Percentiles rank a stretch among this genome's conserved stretches.
phyloP scores from a whole-genome alignment of 495 filamentous ascomycete genomes.

The Saxophila tyrrhenica region DNA sequence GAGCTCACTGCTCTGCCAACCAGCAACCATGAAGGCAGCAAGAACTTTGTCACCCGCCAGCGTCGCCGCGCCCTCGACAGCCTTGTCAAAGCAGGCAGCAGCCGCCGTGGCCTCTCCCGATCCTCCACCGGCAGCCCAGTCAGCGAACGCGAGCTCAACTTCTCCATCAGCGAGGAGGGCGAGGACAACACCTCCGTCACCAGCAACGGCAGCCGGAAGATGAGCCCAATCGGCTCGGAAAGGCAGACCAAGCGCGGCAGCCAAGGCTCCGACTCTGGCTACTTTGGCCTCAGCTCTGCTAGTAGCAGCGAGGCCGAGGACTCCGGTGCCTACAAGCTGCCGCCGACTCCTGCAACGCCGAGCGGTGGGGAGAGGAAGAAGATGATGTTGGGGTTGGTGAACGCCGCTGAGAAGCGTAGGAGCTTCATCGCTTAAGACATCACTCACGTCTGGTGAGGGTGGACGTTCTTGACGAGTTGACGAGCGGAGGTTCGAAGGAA shows the following conservation, averaged over 20 bases:
- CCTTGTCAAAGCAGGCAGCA: slow-evolving; percentile 78
- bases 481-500: neutral
- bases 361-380: slow-evolving; percentile 15
- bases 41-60: slow-evolving; percentile 93
- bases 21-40: slow-evolving; percentile 89
- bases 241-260: slow-evolving; percentile 22
- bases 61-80: slow-evolving; percentile 86
- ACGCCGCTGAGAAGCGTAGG: slow-evolving; percentile 18
- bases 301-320: slow-evolving; percentile 22
- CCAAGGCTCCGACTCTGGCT: slow-evolving; percentile 12
- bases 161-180: slow-evolving; percentile 12
- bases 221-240: slow-evolving; percentile 20
- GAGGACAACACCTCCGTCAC: slow-evolving; percentile 9
- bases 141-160: slow-evolving; percentile 12
- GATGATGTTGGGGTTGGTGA: slow-evolving; percentile 16
- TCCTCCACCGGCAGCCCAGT: slow-evolving; percentile 18
- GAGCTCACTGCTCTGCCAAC: slow-evolving; percentile 86
- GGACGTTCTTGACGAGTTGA: neutral
- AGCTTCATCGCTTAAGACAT: slow-evolving; percentile 10
- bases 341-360: slow-evolving; percentile 15
- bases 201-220: slow-evolving; percentile 17
- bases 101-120: slow-evolving; percentile 39
- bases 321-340: slow-evolving; percentile 15
- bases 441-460: neutral
- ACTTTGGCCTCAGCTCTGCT: slow-evolving; percentile 22